Conservation (phyloP, 441 rosid genomes). For the Croton laevigatus region DNA sequence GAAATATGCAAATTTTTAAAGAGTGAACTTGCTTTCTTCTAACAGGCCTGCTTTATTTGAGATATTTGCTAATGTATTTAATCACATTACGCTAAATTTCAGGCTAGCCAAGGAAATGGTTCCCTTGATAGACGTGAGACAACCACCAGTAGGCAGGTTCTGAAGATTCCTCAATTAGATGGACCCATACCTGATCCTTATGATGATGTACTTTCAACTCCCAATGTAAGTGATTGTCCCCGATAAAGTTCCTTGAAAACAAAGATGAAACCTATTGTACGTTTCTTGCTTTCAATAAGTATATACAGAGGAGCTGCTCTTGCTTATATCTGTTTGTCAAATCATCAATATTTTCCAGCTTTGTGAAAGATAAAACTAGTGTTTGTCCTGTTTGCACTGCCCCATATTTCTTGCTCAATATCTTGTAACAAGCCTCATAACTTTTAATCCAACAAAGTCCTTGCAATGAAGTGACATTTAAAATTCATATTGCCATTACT, state of each 20-base stretch:
- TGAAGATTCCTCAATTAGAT: constrained; percentile 81
- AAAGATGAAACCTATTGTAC: not conserved
- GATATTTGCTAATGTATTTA: constrained; percentile 10
- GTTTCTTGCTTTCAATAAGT: not conserved
- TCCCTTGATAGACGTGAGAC: constrained; percentile 17
- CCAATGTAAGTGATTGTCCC: constrained; percentile 58
- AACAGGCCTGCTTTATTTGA: not conserved
- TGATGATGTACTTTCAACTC: constrained; percentile 89
- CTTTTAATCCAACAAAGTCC: not conserved
- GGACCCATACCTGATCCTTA: constrained; percentile 94
- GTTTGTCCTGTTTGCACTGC: not conserved
- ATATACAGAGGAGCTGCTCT: not conserved
- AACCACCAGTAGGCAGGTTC: constrained; percentile 30
- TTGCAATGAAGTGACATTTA: not conserved
- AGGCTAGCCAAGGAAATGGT: constrained; percentile 42
- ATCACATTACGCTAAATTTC: constrained; percentile 26
- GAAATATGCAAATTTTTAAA: not conserved
- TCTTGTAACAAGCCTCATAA: not conserved
- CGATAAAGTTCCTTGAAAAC: not conserved
- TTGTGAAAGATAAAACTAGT: not conserved
- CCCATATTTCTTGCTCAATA: not conserved
- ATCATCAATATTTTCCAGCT: not conserved
- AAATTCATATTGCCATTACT: not conserved
- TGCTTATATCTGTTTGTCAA: constrained; percentile 2
- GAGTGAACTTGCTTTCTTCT: not conserved